phyloP scores from a whole-genome alignment of 345 rosid genomes.

The Nephelium lappaceum region DNA sequence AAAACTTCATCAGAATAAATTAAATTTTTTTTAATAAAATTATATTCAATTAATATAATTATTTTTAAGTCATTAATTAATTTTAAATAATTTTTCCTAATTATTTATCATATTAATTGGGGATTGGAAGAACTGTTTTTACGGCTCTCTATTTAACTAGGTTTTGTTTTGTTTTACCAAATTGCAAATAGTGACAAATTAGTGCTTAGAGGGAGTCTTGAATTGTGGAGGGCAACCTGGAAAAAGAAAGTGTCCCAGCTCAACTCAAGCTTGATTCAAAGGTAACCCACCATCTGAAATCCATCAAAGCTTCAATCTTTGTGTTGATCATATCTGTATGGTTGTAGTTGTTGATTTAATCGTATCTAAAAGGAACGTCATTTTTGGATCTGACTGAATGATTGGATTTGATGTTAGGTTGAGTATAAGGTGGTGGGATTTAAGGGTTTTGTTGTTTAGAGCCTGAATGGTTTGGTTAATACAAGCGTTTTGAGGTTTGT shows the following conservation, averaged over 20 bases:
- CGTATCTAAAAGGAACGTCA: slow-evolving; percentile 1
- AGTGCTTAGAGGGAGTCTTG: background rate
- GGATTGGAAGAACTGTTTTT: too few relatives aligned
- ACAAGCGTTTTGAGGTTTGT: slow-evolving; percentile 24
- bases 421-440: slow-evolving; percentile 19
- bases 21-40: too few relatives aligned
- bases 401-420: slow-evolving; percentile 6
- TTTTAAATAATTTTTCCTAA: too few relatives aligned
- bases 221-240: too few relatives aligned
- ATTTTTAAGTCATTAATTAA: too few relatives aligned
- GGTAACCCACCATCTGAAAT: slow-evolving; percentile 32
- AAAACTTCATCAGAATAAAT: too few relatives aligned
- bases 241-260: background rate
- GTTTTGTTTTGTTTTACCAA: too few relatives aligned
- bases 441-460: slow-evolving; percentile 28
- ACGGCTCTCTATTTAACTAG: too few relatives aligned
- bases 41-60: too few relatives aligned
- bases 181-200: too few relatives aligned
- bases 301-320: slow-evolving; percentile 27
- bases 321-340: background rate
- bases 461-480: slow-evolving; percentile 16
- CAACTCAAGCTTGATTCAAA: slow-evolving; percentile 15
- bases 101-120: too few relatives aligned
- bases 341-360: too few relatives aligned
- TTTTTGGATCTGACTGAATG: slow-evolving; percentile 36